Base-by-base conservation (phyloP, 768 basidiomycete species). In the Xerocomellus intermedius region DNA sequence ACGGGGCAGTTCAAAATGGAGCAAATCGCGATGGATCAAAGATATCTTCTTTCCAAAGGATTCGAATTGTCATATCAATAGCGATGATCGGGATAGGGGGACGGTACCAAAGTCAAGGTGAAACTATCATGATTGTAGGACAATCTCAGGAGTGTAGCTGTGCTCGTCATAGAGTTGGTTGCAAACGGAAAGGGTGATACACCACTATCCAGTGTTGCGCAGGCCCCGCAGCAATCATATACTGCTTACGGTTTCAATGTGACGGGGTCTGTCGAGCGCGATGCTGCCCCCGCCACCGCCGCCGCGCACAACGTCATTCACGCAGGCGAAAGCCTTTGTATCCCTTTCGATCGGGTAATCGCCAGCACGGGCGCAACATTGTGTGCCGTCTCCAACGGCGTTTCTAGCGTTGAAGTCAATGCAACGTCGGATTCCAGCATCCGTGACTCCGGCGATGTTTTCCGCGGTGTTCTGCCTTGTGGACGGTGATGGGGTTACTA, bases 1-100 rank as follows among this genome's bases (percentile, higher is more conserved):
- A 28, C 8, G 9, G 32, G 33, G 58, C 48, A 17, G 39, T 51
- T 45, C 55, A 14, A n/a, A 30, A 26, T 38, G 53, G 50, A 49
- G 22, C 13, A 10, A 13, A 21, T 16, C 26, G 24, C 32, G 44
- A 55, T 49, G 50, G n/a, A 26, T 28, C 12, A 38, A 8, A 22
- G 13, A 30, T 39, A 33, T 24, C 5, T 26, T 9, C 22, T 16
- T 41, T 21, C 24, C 42, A 43, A 44, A 35, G 8, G 16, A 38
- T 42, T 33, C 28, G 8, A 37, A n/a, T 7, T 16, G 36, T 13
- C 14, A 17, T 49, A n/a, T 35, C 26, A 19, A 45, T 45, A 5
- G 56, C 42, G 30, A 35, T 43, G 42, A 26, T 39, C 17, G 2
- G 24, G 9, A 22, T 30, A n/a, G 7, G 12, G n/a, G 8, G 16